phyloP scores from a whole-genome alignment of 768 basidiomycete genomes.

The Mycena vulgaris region DNA sequence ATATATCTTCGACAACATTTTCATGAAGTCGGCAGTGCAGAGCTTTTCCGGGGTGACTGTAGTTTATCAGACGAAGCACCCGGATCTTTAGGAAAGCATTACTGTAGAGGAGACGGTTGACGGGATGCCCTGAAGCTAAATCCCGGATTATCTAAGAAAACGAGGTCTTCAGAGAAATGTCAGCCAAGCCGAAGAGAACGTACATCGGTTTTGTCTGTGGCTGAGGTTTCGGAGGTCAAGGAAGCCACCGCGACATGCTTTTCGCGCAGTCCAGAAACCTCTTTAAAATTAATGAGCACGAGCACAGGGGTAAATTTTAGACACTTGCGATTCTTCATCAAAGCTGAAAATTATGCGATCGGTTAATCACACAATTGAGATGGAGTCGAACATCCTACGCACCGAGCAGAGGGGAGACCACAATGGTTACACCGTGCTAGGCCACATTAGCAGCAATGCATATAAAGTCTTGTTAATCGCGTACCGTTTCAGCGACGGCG shows the following conservation, averaged over 20 bases:
- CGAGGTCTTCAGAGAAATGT: neutral
- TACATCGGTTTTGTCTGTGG: slow-evolving; percentile 71
- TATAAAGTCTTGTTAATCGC: slow-evolving; percentile 15
- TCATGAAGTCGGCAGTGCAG: slow-evolving; percentile 66
- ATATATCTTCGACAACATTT: slow-evolving; percentile 65
- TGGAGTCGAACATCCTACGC: neutral
- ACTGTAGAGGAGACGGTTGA: slow-evolving; percentile 81
- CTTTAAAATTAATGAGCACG: slow-evolving; percentile 50
- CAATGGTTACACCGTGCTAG: slow-evolving; percentile 79
- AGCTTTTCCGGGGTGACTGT: slow-evolving; percentile 87
- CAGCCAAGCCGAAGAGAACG: neutral
- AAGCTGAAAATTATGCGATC: slow-evolving; percentile 60
- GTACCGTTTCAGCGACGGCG: slow-evolving; percentile 75
- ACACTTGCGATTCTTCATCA: slow-evolving; percentile 87
- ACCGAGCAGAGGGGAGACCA: slow-evolving; percentile 84
- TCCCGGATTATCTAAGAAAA: slow-evolving; percentile 71
- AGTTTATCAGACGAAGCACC: neutral
- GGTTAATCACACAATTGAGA: neutral
- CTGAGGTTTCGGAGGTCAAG: slow-evolving; percentile 76
- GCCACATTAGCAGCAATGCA: neutral
- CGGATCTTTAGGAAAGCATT: slow-evolving; percentile 35
- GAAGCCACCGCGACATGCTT: slow-evolving; percentile 73
- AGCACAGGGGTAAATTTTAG: neutral
- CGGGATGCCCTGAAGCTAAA: slow-evolving; percentile 70
- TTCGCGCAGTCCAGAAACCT: slow-evolving; percentile 72